Base-by-base conservation (phyloP, 805 yeast genomes). In the Suhomyces prunicola region DNA sequence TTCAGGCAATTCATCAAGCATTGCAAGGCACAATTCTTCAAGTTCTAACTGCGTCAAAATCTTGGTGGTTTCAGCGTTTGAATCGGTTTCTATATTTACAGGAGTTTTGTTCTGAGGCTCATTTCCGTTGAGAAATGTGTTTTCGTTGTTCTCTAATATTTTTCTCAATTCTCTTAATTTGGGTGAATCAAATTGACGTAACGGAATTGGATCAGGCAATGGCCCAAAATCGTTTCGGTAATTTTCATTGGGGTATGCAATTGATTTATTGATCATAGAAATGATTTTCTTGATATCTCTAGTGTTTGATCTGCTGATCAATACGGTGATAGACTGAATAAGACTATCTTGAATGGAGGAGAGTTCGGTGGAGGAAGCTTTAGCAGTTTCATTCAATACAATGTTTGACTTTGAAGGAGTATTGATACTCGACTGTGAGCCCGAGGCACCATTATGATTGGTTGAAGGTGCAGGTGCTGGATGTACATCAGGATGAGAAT, bases 1-100 rank as follows among this genome's bases (percentile, higher is more conserved):
- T 64, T 90, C 96, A 1, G 97, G 96, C 54, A 94, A 78, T 68
- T 94, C 97, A 54, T 83, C 87, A 54, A 88, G 72, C 92, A 93
- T 89, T 4, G 90, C 87, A 50, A 90, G 65, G 6, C 96, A 90
- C 39, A 90, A 72, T 57, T 85, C 91, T 66, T 92, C 97, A 45
- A 90, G 78, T 57, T 90, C 96, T 10, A 77, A 66, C 53, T 78
- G 81, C 2, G 85, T 59, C 60, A 69, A 53, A 6, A 58, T 45
- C 46, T 55, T 60, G 36, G 54, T 55, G 6, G 54, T 47, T 23
- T 47, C 55, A 6, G 51, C 57, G 10, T 50, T 57, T 5, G 55
- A 39, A 12, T 53, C 59, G 17, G 46, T 48, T 4, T 22, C 33
- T 12, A 45, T 55, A 3, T 45, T 13, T 39, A 39, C 42, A 10